Evolutionary conservation across 805 yeast species (phyloP).

Genomic region (Diddensiella santjacobensis): DNA sequence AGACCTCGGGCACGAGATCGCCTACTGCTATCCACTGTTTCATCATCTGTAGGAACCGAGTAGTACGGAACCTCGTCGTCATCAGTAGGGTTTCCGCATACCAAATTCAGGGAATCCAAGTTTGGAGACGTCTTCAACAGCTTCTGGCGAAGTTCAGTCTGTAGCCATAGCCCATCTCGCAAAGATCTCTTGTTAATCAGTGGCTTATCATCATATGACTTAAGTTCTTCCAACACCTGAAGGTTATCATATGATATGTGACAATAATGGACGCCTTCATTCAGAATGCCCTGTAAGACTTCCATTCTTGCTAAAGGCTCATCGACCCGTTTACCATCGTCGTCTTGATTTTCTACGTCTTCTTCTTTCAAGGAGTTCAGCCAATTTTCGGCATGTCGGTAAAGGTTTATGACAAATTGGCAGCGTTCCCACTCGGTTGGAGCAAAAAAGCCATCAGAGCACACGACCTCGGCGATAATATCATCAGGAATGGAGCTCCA

Average conservation of each 20-base stretch:
- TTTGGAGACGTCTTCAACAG: conserved; percentile 32
- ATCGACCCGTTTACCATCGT: neutral
- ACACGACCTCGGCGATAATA: conserved; percentile 43
- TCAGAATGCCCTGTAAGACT: conserved; percentile 31
- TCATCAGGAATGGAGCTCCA: conserved; percentile 48
- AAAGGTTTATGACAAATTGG: conserved; percentile 41
- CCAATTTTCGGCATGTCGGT: conserved; percentile 35
- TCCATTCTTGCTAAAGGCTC: conserved; percentile 5
- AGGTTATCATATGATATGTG: conserved; percentile 48
- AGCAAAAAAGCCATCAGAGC: conserved; percentile 50
- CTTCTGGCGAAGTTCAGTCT: conserved; percentile 40
- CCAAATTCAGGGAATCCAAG: conserved; percentile 26
- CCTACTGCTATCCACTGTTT: conserved; percentile 21
- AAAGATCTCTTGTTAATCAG: conserved; percentile 40
- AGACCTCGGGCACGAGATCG: neutral
- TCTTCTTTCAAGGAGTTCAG: neutral
- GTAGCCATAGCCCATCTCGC: conserved; percentile 49
- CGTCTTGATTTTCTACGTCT: neutral
- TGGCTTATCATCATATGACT: conserved; percentile 37
- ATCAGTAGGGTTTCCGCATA: conserved; percentile 16
- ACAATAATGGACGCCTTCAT: conserved; percentile 43
- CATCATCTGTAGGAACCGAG: conserved; percentile 13
- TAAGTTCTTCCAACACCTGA: conserved; percentile 41
- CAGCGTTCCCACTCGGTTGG: conserved; percentile 57
- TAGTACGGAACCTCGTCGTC: conserved; percentile 34